These are phyloP conservation scores for Pisolithus tinctorius DNA, from an alignment of 768 basidiomycete genomes.

Conservation along the genomic window DNA sequence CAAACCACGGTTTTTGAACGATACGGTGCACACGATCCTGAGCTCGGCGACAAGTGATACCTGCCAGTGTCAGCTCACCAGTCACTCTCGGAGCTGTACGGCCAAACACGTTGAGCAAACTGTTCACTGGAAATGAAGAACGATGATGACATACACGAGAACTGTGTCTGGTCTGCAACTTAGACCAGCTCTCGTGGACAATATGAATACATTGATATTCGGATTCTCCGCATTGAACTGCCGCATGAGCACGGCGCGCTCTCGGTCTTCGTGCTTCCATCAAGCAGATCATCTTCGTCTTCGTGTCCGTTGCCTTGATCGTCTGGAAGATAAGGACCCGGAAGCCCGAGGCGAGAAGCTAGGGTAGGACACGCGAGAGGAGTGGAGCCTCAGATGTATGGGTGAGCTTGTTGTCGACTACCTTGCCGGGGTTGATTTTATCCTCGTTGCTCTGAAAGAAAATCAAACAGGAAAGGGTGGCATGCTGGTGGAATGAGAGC, in stretches of 20 bases:
- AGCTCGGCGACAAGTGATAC: conserved; percentile 49
- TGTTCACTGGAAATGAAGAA: neutral
- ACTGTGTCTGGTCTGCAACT: conserved; percentile 96
- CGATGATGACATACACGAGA: conserved; percentile 61
- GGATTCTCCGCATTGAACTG: conserved; percentile 84
- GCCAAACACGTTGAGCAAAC: conserved; percentile 6
- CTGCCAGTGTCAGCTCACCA: conserved; percentile 33
- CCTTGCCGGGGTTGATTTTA: conserved; percentile 77
- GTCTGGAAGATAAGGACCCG: conserved; percentile 99
- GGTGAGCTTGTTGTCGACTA: conserved; percentile 79
- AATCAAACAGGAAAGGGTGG: conserved; percentile 91
- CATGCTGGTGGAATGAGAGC: conserved; percentile 39
- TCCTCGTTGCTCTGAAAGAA: conserved; percentile 73
- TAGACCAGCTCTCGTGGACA: conserved; percentile 93
- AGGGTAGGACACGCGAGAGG: conserved; percentile 87
- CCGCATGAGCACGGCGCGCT: conserved; percentile 81
- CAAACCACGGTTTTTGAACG: conserved; percentile 49
- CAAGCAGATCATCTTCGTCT: conserved; percentile 86
- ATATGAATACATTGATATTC: conserved; percentile 84
- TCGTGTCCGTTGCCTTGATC: conserved; percentile 98
- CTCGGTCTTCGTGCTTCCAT: conserved; percentile 93
- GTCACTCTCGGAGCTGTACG: conserved; percentile 67
- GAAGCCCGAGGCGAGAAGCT: conserved; percentile 88
- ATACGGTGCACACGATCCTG: conserved; percentile 99
- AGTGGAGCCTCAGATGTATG: conserved; percentile 89